Conservation (phyloP, 1,284 basidiomycete species). For the Neotropicomus parvogracilis region DNA sequence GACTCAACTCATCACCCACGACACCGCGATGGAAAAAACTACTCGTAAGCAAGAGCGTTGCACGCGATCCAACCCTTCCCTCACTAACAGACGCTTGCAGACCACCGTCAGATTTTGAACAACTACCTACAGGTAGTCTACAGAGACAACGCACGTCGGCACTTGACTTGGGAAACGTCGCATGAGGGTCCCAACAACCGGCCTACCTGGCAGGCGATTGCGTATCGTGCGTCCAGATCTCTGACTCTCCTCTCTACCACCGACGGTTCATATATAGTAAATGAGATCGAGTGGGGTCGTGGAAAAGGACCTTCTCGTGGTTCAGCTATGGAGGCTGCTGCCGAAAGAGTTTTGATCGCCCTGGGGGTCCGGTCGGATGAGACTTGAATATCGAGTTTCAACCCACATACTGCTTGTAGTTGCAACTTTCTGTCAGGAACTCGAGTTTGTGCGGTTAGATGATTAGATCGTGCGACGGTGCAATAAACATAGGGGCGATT, state of each 20-base stretch:
- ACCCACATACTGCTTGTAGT: not conserved
- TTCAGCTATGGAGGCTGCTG: constrained; percentile 27
- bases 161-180: constrained; percentile 23
- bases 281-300: constrained; percentile 29
- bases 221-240: constrained; percentile 20
- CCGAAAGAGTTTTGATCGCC: constrained; percentile 19
- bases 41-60: constrained; percentile 14
- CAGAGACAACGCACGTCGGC: constrained; percentile 15
- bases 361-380: constrained; percentile 1
- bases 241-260: not conserved
- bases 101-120: constrained; percentile 25
- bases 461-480: not conserved
- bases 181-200: constrained; percentile 21
- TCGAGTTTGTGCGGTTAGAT: not conserved
- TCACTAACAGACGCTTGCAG: constrained; percentile 13
- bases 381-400: constrained; percentile 1
- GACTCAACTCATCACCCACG: not conserved
- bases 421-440: not conserved
- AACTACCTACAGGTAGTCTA: constrained; percentile 23
- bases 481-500: constrained; percentile 17
- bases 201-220: constrained; percentile 29
- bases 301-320: constrained; percentile 21
- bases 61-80: not conserved
- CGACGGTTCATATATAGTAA: constrained; percentile 18
- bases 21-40: constrained; percentile 12